These are phyloP conservation scores for Calendula officinalis DNA, from an alignment of 129 eudicot species.

Conservation along the genomic window DNA sequence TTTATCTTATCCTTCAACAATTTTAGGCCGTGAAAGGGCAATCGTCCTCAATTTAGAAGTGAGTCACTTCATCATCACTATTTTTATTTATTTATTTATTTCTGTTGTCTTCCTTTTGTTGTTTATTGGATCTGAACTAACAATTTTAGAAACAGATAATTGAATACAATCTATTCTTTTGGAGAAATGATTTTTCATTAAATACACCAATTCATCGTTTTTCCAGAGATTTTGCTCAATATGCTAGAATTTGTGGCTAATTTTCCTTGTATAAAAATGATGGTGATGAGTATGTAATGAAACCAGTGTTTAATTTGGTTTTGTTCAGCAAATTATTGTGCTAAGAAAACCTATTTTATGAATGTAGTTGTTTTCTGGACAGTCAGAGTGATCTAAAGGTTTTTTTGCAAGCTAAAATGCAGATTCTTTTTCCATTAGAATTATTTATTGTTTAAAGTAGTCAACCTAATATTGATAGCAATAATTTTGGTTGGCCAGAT, in stretches of 20 bases:
- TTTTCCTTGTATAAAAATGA: not conserved
- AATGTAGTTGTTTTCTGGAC: not conserved
- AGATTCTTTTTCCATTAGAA: not conserved
- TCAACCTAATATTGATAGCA: not conserved
- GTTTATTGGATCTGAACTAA: too few relatives aligned
- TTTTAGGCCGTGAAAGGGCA: slow-evolving; percentile 85
- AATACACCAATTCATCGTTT: not conserved
- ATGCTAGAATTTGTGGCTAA: slow-evolving; percentile 3
- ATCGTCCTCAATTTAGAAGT: slow-evolving; percentile 91
- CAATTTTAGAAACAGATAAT: too few relatives aligned
- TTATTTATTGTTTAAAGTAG: not conserved
- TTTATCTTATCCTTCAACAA: slow-evolving; percentile 76
- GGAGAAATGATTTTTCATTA: not conserved
- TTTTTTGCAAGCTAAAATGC: not conserved
- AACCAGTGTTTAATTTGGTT: not conserved
- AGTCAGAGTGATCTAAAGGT: not conserved
- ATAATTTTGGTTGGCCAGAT: not conserved
- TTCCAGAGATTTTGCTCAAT: not conserved
- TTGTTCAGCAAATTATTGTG: not conserved
- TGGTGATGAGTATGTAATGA: not conserved
- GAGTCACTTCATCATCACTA: not conserved
- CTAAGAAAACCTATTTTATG: not conserved
- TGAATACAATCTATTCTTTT: too few relatives aligned
- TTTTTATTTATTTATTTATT: not conserved
- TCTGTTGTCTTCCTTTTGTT: too few relatives aligned